Evolutionary conservation across 768 basidiomycete genomes (phyloP), one percentile per base, ranked within the genome.

Genomic region (Exidia glandulosa): DNA sequence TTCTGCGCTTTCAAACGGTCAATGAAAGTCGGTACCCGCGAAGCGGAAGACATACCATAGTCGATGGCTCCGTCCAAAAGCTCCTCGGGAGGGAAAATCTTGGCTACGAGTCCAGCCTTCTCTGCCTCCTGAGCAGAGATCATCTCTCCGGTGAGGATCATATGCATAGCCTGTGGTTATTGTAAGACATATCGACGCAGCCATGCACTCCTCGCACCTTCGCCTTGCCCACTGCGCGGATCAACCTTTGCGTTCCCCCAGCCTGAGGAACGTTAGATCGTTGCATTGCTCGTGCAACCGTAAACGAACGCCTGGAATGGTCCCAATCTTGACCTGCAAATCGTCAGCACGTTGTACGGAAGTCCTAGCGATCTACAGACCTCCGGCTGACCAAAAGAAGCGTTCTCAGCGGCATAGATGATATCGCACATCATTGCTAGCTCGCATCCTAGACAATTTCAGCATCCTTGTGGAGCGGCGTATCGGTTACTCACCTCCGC

Each of bases 371-470:
- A 45, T 45, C 41, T 19, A 19, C 41, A 19, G 6, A 45, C 41
- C 41, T 98, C 95, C 19, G 95, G 95, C 70, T 96, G 95, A 19
- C 93, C 93, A 65, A 99, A 96, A 66, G 85, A 84, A 19, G 95
- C 95, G 10, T 82, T 90, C 2, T 91, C 88, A 4, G 92, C 88
- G 19, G 87, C 91, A 56, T 96, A 83, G 68, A 97, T 86, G 71
- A 98, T 92, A 75, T 98, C 95, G 71, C 91, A 90, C 85, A 92
- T 92, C 63, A 98, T 81, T 4, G 95, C 95, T 27, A 99, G 83
- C 72, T 99, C 95, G 67, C 94, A 95, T 36, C 95, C 95, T 37
- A 95, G 95, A 64, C 4, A 31, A 27, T 29, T 0, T 9, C 19
- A 23, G 23, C 32, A 41, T 10, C 13, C 36, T 10, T 27, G 31